Conservation (phyloP, 257 asterid species). For the Lavandula angustifolia region DNA sequence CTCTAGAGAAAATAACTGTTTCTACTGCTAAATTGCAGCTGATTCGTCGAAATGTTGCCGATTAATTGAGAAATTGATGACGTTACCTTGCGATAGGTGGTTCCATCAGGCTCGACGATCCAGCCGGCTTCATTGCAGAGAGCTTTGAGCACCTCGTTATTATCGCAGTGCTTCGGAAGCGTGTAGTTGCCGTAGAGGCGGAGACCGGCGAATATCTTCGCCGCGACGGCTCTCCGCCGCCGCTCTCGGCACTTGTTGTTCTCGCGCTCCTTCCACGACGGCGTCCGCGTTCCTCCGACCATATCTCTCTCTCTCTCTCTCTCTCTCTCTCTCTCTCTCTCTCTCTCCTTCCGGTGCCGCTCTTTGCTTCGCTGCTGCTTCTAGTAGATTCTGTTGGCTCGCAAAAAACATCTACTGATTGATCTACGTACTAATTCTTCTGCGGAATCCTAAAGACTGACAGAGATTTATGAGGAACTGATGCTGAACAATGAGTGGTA, state of each 20-base stretch:
- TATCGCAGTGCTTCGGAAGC: constrained; percentile 75
- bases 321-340: not conserved
- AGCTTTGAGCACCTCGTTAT: constrained; percentile 79
- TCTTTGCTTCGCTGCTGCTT: not conserved
- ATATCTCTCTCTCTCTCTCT: constrained; percentile 5
- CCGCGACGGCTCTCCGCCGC: constrained; percentile 68
- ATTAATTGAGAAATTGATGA: not conserved
- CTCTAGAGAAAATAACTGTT: not conserved
- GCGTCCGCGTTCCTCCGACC: constrained; percentile 54
- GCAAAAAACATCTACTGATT: not conserved
- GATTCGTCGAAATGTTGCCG: not conserved
- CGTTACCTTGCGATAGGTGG: constrained; percentile 69
- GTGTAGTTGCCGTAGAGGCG: constrained; percentile 66
- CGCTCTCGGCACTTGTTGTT: constrained; percentile 75
- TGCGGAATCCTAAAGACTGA: not conserved
- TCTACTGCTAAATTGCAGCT: not conserved
- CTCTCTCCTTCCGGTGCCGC: not conserved
- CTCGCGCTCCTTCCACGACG: constrained; percentile 84
- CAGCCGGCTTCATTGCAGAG: constrained; percentile 76
- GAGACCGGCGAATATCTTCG: constrained; percentile 70
- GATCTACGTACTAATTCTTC: not conserved
- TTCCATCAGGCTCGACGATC: constrained; percentile 70
- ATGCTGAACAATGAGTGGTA: not conserved
- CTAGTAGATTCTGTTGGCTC: not conserved
- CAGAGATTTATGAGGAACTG: not conserved